Evolutionary conservation across 2,329 filamentous ascomycete species (phyloP).

Genomic region (Shiraia sp.): DNA sequence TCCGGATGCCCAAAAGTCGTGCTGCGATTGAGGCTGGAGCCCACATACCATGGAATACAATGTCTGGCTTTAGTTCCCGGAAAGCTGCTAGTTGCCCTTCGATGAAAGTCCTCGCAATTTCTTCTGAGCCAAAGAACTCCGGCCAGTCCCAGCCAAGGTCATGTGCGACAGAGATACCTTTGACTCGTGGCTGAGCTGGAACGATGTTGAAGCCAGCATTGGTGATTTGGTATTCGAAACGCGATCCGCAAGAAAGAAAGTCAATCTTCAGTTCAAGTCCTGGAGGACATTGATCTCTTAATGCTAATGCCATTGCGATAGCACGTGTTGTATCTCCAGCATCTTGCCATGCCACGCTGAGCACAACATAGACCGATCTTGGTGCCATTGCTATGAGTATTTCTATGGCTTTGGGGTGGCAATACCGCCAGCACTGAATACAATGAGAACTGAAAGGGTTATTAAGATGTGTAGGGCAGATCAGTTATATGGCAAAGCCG

Average conservation of each 20-base stretch:
- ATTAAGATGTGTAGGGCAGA: too few relatives aligned
- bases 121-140: conserved; percentile 38
- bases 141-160: conserved; percentile 41
- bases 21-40: conserved; percentile 37
- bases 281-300: conserved; percentile 35
- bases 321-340: conserved; percentile 39
- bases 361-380: conserved; percentile 26
- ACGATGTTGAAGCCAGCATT: conserved; percentile 39
- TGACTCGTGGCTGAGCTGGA: conserved; percentile 33
- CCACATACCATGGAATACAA: conserved; percentile 43
- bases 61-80: conserved; percentile 32
- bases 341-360: conserved; percentile 40
- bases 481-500: too few relatives aligned
- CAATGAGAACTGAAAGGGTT: too few relatives aligned
- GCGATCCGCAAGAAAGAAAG: conserved; percentile 36
- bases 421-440: too few relatives aligned
- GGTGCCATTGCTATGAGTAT: conserved; percentile 15
- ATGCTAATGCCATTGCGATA: conserved; percentile 32
- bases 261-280: conserved; percentile 29
- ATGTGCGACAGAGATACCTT: conserved; percentile 36
- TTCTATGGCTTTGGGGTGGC: neutral
- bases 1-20: conserved; percentile 33
- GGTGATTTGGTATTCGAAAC: conserved; percentile 37
- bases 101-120: conserved; percentile 37
- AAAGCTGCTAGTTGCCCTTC: conserved; percentile 37